Conservation (phyloP, 192 early-diverging fungal genomes). For the Linnemannia schmuckeri region DNA sequence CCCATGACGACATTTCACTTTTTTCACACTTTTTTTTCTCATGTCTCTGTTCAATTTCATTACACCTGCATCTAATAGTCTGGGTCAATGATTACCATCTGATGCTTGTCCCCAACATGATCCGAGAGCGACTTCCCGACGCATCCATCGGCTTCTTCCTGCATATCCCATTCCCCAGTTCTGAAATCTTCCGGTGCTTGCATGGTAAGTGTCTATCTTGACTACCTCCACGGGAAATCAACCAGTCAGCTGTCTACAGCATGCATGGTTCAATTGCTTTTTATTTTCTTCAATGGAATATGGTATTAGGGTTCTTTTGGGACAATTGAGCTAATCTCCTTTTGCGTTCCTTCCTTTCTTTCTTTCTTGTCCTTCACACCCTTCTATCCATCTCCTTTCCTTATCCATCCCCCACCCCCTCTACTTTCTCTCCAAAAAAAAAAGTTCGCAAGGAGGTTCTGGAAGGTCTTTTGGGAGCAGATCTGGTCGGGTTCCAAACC, state of each 20-base stretch:
- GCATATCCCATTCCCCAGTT: constrained; percentile 97
- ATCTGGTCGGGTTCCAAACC: constrained; percentile 94
- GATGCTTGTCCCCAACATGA: constrained; percentile 91
- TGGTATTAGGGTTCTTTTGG: neutral
- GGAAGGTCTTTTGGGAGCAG: constrained; percentile 89
- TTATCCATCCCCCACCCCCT: neutral
- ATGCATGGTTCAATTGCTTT: neutral
- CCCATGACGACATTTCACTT: neutral
- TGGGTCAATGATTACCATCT: constrained; percentile 99
- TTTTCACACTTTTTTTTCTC: neutral
- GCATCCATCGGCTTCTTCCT: constrained; percentile 97
- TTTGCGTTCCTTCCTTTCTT: neutral
- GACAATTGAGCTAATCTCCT: neutral
- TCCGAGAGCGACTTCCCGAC: constrained; percentile 84
- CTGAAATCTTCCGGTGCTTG: constrained; percentile 94
- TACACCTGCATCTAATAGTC: constrained; percentile 59
- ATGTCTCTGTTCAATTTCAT: neutral
- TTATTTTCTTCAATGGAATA: neutral
- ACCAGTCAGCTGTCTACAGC: neutral
- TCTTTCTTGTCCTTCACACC: neutral
- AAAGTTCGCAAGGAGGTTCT: constrained; percentile 85
- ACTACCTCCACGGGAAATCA: neutral
- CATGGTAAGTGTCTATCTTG: constrained; percentile 67
- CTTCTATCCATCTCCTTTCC: neutral
- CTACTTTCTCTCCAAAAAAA: neutral